Base-by-base conservation (phyloP, 2,329 filamentous ascomycete genomes). In the Fusarium globosum region DNA sequence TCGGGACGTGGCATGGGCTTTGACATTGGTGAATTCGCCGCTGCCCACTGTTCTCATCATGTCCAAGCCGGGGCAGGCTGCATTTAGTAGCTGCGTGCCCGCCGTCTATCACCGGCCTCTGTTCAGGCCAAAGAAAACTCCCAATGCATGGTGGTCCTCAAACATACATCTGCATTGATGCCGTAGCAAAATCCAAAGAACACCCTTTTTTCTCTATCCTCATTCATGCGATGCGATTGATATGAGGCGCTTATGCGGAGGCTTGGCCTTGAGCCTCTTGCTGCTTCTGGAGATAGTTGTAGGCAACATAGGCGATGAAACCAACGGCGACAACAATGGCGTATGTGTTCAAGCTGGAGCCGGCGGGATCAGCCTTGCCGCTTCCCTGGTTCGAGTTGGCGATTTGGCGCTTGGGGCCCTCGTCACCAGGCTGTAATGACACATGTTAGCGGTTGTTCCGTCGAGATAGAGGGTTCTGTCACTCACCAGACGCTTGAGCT, bases 271-370 rank as follows among this genome's bases (percentile, higher is more conserved):
- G 61, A 77, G 72, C 73, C 68, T 77, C 65, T 78, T 87, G 84
- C 82, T 87, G 85, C 65, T 77, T 75, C 86, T 96, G 91, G 78
- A 97, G 83, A 87, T 96, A 97, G 84, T 95, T 92, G 88, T 96
- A 98, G 79, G 89, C 93, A 78, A 89, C 89, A 86, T 94, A 98
- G 73, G 94, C 94, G 71, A 90, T 82, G 55, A 90, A 87, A 76
- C 92, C 95, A 78, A 94, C 94, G 75, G 96, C 81, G 76, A 97
- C 86, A 78, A 98, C 83, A 77, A 97, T 78, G 68, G 91, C 93
- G 86, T 98, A 98, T 77, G 97, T 87, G 69, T 92, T 93, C 75
- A 97, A 86, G 79, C 95, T 94, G 68, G 95, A 77, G 76, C 92
- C 89, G 60, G 88, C 83, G 21, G 67, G 64, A 56, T 85, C 84